Base-by-base conservation (phyloP, 2,329 filamentous ascomycete genomes). In the Dryadomyces sulphureus region DNA sequence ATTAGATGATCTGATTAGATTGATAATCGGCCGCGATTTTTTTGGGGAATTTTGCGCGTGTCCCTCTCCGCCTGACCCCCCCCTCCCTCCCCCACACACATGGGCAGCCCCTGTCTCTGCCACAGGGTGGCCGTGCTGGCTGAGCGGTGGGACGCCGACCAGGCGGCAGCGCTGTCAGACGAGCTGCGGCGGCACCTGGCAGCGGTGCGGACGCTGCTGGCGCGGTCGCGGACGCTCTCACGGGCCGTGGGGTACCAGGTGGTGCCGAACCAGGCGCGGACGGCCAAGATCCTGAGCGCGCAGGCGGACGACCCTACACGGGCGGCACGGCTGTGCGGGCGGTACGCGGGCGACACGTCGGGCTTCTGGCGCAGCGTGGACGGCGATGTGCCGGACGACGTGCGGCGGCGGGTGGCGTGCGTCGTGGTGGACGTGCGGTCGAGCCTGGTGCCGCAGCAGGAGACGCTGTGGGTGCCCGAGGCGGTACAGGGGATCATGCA, bases 201-300 rank as follows among this genome's bases (percentile, higher is more conserved):
- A 5, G 40, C 40, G 2, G 30, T 48, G 5, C 43, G 47, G 9
- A 21, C 24, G 2, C 34, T 62, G 1, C 50, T 62, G 9, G 47
- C 54, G 5, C 54, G 53, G 49, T 60, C 58, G 22, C 59, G 57
- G 45, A 41, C 53, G 19, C 52, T 55, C 38, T 48, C 55, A 7
- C 57, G 57, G 38, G 54, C 59, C 38, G 54, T 60, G 12, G 55
- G 56, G 5, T 62, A 58, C 44, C 55, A 55, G 40, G 51, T 62
- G 38, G 53, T 54, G 11, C 54, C 57, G 0, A 59, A 52, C 41
- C 61, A 58, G 24, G 55, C 59, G 41, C 56, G 59, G 2, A 61
- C 58, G 1, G 53, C 47, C 30, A 62, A 60, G 48, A 57, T 57
- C 0, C n/a, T 60, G 4, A 53, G 53, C 2, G 47, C 58, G 0